Percentiles rank a stretch among this genome's conserved stretches.
Evolutionary conservation across 331 rosid species (phyloP).

Genomic region (Pyrus hybrid): DNA sequence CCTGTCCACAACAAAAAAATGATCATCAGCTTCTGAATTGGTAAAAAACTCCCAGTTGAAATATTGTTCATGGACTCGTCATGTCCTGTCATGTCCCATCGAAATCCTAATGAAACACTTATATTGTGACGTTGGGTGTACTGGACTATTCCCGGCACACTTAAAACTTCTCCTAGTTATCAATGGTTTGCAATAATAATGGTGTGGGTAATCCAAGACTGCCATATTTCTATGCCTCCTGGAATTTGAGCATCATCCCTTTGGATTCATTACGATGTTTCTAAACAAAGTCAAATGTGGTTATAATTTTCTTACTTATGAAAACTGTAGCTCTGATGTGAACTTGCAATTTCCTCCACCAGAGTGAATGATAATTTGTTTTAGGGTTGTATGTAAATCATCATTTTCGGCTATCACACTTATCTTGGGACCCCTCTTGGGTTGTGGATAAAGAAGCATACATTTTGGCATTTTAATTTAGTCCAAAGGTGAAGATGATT

Average conservation of each 20-base stretch:
- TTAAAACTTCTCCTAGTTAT: no score
- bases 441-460: background rate
- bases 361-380: slow-evolving; percentile 22
- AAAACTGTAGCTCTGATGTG: slow-evolving; percentile 36
- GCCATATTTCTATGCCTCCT: background rate
- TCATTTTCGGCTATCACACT: background rate
- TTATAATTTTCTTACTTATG: slow-evolving; percentile 13
- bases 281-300: background rate
- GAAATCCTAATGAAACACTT: slow-evolving; percentile 3
- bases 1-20: slow-evolving; percentile 20
- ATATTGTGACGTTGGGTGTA: no score
- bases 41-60: slow-evolving; percentile 22
- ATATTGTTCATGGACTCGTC: slow-evolving; percentile 15
- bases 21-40: slow-evolving; percentile 3
- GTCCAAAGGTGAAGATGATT: background rate
- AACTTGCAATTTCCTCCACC: slow-evolving; percentile 28
- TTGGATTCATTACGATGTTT: background rate
- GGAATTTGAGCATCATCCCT: background rate
- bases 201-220: background rate
- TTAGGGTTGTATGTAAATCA: background rate
- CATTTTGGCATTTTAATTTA: background rate
- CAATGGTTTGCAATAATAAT: background rate
- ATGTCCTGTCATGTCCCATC: background rate
- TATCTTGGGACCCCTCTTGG: no score
- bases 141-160: no score